Base-by-base conservation (phyloP, 225 moss, liverwort and hornwort genomes). In the Pleurozium schreberi region DNA sequence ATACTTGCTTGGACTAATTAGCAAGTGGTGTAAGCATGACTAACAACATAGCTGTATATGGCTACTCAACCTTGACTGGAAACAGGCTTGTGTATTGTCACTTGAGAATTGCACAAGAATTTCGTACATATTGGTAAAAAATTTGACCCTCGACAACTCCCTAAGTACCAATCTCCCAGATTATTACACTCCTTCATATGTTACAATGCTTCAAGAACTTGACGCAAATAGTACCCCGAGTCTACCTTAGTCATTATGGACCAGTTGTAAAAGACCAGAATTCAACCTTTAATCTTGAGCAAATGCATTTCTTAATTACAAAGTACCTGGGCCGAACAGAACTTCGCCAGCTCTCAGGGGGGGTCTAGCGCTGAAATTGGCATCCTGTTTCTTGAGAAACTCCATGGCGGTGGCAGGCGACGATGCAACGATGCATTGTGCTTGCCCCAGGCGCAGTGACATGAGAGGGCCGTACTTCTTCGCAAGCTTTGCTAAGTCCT, bases 381-480 rank as follows among this genome's bases (percentile, higher is more conserved):
- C 86, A 62, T 89, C 89, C 27, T 89, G 78, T 57, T 53, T 77
- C 83, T 89, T 83, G 66, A 89, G 84, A 58, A 86, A 91, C 87
- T 89, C 87, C 73, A 62, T 65, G 80, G 91, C 91, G 55, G 68
- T 62, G 6, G 59, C 55, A 22, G 86, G 60, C 31, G 88, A 83
- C 33, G 86, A 73, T 30, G 85, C 88, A 11, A 91, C 45, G 59
- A 83, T 83, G 60, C 76, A 86, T 58, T 38, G 76, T 12, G 65
- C 34, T 68, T 86, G 88, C 34, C 83, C 50, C 50, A 88, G 34
- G 59, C 69, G 85, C 19, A 88, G 18, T 9, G 82, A 88, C 91
- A 91, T 86, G 67, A 91, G 59, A 13, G 88, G 86, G 49, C 91
- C 88, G n/a, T 88, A 91, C 83, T 86, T 69, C 69, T 83, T 69